phyloP scores from a whole-genome alignment of 73 alveolate genomes.

The Tetrahymena thermophila region DNA sequence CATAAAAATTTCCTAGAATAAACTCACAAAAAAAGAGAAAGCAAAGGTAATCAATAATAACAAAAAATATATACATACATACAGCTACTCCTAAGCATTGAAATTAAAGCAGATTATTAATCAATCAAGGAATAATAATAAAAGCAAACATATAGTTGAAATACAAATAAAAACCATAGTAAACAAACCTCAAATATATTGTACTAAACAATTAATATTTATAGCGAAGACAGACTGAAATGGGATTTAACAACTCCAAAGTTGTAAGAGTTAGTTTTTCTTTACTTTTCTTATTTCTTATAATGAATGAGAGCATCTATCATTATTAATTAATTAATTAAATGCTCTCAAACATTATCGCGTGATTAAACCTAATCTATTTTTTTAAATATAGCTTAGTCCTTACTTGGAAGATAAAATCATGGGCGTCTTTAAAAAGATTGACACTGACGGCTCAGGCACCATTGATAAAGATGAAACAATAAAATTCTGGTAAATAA shows the following conservation, averaged over 20 bases:
- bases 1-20: background rate
- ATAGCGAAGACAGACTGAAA: background rate
- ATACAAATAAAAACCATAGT: no score
- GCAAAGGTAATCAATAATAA: background rate
- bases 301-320: background rate
- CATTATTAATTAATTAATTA: background rate
- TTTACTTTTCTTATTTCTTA: background rate
- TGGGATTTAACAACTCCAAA: background rate
- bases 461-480: conserved; percentile 36
- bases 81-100: background rate
- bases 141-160: no score
- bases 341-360: background rate
- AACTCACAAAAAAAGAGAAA: background rate
- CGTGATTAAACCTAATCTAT: background rate
- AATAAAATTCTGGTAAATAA: conserved; percentile 20
- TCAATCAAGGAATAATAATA: background rate
- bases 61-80: background rate
- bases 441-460: conserved; percentile 34
- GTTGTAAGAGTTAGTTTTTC: background rate
- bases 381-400: conserved; percentile 8
- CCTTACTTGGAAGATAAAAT: conserved; percentile 25
- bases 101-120: background rate
- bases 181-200: no score
- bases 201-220: no score
- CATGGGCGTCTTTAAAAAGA: conserved; percentile 10